phyloP scores from a whole-genome alignment of 192 early-diverging fungal genomes.

The Coemansia sp. region DNA sequence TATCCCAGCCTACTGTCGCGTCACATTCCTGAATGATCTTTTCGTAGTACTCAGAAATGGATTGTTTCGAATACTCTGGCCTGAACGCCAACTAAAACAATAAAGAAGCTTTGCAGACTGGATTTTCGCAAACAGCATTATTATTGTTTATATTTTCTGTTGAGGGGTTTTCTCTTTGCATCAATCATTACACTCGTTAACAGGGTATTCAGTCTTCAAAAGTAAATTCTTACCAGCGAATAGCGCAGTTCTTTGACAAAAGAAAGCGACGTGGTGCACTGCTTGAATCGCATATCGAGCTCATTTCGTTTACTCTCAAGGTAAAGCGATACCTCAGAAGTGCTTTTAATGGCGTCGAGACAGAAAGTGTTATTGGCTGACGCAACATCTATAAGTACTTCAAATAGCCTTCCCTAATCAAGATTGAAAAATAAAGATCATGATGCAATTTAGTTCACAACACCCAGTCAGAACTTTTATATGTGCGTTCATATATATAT shows the following conservation, averaged over 20 bases:
- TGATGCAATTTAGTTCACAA: too few relatives aligned
- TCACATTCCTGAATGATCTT: slow-evolving; percentile 39
- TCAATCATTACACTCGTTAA: too few relatives aligned
- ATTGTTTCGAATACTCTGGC: neutral
- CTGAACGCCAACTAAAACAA: slow-evolving; percentile 7
- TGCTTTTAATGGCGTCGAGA: slow-evolving; percentile 30
- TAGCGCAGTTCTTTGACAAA: slow-evolving; percentile 45
- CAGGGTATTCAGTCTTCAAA: too few relatives aligned
- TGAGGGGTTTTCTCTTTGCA: too few relatives aligned
- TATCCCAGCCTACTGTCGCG: slow-evolving; percentile 23
- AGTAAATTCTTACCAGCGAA: slow-evolving; percentile 32
- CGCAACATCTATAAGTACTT: slow-evolving; percentile 21
- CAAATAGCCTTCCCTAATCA: slow-evolving; percentile 12
- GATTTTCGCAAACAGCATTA: too few relatives aligned
- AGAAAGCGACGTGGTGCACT: slow-evolving; percentile 37
- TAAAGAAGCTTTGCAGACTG: neutral
- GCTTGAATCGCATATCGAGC: slow-evolving; percentile 31
- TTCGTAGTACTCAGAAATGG: slow-evolving; percentile 23
- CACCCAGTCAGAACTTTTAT: too few relatives aligned
- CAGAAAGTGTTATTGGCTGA: slow-evolving; percentile 18
- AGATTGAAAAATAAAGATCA: slow-evolving; percentile 1
- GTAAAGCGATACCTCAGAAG: slow-evolving; percentile 15
- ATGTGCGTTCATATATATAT: too few relatives aligned
- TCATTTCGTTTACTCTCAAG: slow-evolving; percentile 15
- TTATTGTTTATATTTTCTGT: too few relatives aligned